Evolutionary conservation across 495 filamentous ascomycete genomes (phyloP), one percentile per base, ranked within the genome.

Genomic region (Podospora australis): DNA sequence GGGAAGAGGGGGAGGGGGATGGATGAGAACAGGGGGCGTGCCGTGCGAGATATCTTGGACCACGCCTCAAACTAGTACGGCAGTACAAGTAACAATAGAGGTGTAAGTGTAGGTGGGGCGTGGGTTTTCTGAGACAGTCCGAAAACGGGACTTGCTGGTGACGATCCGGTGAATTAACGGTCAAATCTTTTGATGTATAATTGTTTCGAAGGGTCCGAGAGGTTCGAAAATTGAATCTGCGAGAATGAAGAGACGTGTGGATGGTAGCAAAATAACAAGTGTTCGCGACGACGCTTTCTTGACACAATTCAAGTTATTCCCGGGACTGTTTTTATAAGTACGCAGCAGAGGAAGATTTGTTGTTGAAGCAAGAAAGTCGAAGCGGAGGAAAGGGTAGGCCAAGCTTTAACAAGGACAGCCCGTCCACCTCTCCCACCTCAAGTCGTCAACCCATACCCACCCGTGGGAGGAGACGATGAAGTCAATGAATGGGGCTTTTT

Each of bases 111-210:
- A 36, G 32, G 44, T 39, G 30, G 23, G n/a, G 23, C 44, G 30
- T 30, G 30, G 44, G 20, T 24, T 29, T n/a, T 36, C 8, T 23
- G 50, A 49, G 40, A 20, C 44, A 34, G 28, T 54, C 38, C 57
- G 48, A 44, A 55, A 55, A 49, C 42, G 45, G 52, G 61, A 34
- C 44, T 35, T 50, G 38, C 30, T 38, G 39, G 34, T 47, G 60
- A 43, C 53, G 57, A 60, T 65, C 59, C 62, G 62, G 59, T 51
- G 46, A 56, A 63, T 54, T 55, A 36, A 60, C 62, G 62, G 62
- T 53, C 56, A 64, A 62, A 60, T 64, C 60, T 62, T 42, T 41
- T 17, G 34, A 14, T 40, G 51, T 57, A 49, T 53, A 56, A 61
- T 59, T 63, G 59, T 51, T 49, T 43, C 48, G 52, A 34, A 36